Evolutionary conservation across 2,329 filamentous ascomycete genomes (phyloP).

Genomic region (Epichloe aotearoae): DNA sequence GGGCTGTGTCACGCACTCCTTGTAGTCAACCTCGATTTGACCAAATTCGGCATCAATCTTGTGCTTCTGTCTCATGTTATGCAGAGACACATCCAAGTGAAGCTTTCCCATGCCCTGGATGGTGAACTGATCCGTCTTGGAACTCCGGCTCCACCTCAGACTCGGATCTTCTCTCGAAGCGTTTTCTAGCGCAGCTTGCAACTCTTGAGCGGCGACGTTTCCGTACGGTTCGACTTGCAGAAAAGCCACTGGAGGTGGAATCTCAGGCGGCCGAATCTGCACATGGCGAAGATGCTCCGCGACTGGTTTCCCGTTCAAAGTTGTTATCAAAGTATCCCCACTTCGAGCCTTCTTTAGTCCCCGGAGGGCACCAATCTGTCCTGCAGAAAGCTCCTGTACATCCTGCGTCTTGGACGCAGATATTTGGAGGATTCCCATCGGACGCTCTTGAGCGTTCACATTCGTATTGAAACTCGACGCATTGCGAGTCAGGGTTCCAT

Average conservation of each 20-base stretch:
- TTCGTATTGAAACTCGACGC: conserved; percentile 77
- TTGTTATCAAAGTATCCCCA: conserved; percentile 79
- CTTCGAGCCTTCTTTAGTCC: conserved; percentile 87
- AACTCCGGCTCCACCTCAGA: conserved; percentile 68
- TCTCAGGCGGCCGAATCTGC: conserved; percentile 75
- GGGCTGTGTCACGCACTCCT: conserved; percentile 57
- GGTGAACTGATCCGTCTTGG: conserved; percentile 86
- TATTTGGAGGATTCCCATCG: conserved; percentile 74
- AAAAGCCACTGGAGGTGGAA: conserved; percentile 92
- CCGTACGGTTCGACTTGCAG: conserved; percentile 79
- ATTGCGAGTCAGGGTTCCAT: conserved; percentile 64
- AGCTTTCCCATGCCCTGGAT: conserved; percentile 94
- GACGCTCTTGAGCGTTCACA: conserved; percentile 63
- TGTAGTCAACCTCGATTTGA: conserved; percentile 87
- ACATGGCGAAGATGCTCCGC: conserved; percentile 57
- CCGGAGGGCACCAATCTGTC: conserved; percentile 87
- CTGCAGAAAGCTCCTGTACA: conserved; percentile 63
- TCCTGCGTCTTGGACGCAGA: conserved; percentile 81
- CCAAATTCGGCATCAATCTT: conserved; percentile 81
- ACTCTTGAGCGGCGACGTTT: conserved; percentile 63
- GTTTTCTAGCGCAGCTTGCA: conserved; percentile 63
- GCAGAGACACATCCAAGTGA: conserved; percentile 83
- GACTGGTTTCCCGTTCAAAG: conserved; percentile 47
- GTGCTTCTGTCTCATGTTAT: conserved; percentile 78
- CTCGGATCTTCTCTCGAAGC: conserved; percentile 87